These are phyloP conservation scores for Phaeolepiota aurea DNA, from an alignment of 768 basidiomycete species.

Conservation along the genomic window DNA sequence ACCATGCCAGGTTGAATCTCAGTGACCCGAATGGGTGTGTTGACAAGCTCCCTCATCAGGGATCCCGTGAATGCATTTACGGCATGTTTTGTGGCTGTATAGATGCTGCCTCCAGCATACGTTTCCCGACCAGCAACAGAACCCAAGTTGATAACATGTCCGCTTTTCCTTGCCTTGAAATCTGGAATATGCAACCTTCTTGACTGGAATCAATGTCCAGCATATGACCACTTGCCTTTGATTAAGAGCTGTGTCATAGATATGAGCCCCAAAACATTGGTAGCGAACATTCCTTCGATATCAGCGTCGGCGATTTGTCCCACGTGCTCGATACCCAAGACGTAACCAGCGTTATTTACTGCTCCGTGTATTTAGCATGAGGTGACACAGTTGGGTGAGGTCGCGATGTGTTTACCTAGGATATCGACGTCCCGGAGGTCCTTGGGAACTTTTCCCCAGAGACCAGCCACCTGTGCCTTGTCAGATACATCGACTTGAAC, in stretches of 20 bases:
- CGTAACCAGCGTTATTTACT: conserved; percentile 79
- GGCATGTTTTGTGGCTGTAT: conserved; percentile 86
- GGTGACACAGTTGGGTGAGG: not conserved
- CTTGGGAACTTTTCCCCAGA: conserved; percentile 65
- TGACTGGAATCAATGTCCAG: not conserved
- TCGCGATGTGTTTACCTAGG: conserved; percentile 44
- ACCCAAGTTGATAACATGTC: conserved; percentile 93
- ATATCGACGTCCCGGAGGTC: conserved; percentile 73
- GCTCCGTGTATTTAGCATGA: conserved; percentile 3
- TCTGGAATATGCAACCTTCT: conserved; percentile 30
- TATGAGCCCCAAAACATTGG: conserved; percentile 81
- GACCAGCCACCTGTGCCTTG: conserved; percentile 54
- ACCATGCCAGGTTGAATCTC: conserved; percentile 86
- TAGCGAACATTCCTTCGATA: conserved; percentile 76
- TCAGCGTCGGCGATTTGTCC: conserved; percentile 74
- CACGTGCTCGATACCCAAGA: conserved; percentile 79
- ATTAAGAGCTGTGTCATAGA: conserved; percentile 71
- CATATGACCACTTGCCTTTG: conserved; percentile 27
- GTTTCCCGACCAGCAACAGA: conserved; percentile 86
- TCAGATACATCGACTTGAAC: conserved; percentile 79
- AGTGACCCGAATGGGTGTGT: conserved; percentile 88
- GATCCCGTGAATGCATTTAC: conserved; percentile 82
- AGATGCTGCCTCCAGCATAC: conserved; percentile 88
- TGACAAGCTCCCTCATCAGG: conserved; percentile 80
- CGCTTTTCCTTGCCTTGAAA: conserved; percentile 68